A percentile compares a stretch with the other conserved stretches of the same genome.
These are phyloP conservation scores for Pseudogymnoascus sp. DNA, from an alignment of 2,329 filamentous ascomycete genomes.

Conservation along the genomic window DNA sequence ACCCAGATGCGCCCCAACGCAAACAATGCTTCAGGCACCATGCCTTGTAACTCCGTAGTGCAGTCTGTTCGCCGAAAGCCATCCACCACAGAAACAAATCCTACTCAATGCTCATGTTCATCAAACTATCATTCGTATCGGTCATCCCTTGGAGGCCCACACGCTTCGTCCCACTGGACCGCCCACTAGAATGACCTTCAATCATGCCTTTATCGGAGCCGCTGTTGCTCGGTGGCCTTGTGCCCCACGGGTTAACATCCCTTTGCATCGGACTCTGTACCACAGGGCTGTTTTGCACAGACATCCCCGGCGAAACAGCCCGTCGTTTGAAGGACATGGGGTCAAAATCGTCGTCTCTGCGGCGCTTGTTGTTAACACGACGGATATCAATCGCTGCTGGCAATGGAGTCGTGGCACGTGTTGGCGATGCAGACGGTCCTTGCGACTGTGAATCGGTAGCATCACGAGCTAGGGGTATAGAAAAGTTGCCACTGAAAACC, in stretches of 20 bases:
- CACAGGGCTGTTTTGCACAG: constrained; percentile 80
- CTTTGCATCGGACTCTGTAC: constrained; percentile 75
- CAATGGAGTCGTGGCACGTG: constrained; percentile 26
- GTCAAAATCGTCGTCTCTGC: constrained; percentile 86
- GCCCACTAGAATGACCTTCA: constrained; percentile 32
- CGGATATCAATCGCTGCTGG: constrained; percentile 64
- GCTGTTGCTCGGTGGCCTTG: constrained; percentile 52
- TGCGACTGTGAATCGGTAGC: constrained; percentile 11
- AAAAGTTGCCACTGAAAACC: constrained; percentile 19
- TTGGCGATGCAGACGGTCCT: constrained; percentile 22
- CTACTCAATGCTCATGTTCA: constrained; percentile 94
- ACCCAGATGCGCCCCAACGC: not conserved
- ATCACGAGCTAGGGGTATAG: constrained; percentile 1
- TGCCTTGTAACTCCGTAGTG: constrained; percentile 6
- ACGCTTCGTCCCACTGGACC: constrained; percentile 32
- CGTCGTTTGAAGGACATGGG: constrained; percentile 80
- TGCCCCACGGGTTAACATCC: constrained; percentile 64
- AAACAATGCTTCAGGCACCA: not conserved
- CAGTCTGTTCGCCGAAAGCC: not conserved
- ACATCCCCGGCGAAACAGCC: constrained; percentile 86
- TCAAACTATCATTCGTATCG: constrained; percentile 88
- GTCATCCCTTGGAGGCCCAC: constrained; percentile 87
- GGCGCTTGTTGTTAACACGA: constrained; percentile 72
- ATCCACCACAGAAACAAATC: not conserved
- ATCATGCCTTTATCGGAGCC: constrained; percentile 45